These are phyloP conservation scores for Rhododendron williamsianum DNA, from an alignment of 148 eudicot species.

Conservation along the genomic window DNA sequence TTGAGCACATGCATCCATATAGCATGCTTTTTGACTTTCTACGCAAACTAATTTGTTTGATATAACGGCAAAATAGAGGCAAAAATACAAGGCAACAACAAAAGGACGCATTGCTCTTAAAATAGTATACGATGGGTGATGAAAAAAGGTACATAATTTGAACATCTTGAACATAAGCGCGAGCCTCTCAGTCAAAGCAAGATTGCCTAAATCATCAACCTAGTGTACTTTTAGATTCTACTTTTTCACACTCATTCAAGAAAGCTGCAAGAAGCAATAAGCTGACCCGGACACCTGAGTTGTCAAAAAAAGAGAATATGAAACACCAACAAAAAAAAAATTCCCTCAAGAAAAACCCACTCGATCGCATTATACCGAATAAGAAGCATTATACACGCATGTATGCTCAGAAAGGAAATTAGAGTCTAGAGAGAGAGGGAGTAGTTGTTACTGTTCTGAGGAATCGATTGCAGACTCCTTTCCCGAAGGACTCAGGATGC, in stretches of 20 bases:
- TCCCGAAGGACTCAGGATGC: constrained; percentile 17
- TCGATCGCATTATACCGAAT: not conserved
- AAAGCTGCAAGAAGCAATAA: not conserved
- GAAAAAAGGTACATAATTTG: not conserved
- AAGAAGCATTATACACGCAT: not conserved
- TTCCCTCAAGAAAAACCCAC: not conserved
- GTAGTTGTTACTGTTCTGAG: constrained; percentile 46
- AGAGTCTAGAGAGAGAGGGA: not conserved
- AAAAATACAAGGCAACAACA: not conserved
- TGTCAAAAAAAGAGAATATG: no score
- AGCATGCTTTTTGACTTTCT: not conserved
- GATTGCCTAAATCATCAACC: not conserved
- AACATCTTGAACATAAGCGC: not conserved
- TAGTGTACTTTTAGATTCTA: not conserved
- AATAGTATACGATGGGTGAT: no score
- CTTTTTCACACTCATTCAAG: not conserved
- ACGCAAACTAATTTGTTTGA: not conserved
- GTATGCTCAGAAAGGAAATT: not conserved
- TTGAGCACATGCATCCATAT: not conserved
- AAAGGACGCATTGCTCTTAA: not conserved
- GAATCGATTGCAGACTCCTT: constrained; percentile 76
- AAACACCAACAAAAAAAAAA: no score
- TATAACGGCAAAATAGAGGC: not conserved
- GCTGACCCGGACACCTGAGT: no score
- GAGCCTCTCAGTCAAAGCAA: not conserved